Percentiles rank a stretch among this genome's conserved stretches.
These are phyloP conservation scores for Excoecaria cochinchinensis DNA, from an alignment of 345 rosid species.

Conservation along the genomic window DNA sequence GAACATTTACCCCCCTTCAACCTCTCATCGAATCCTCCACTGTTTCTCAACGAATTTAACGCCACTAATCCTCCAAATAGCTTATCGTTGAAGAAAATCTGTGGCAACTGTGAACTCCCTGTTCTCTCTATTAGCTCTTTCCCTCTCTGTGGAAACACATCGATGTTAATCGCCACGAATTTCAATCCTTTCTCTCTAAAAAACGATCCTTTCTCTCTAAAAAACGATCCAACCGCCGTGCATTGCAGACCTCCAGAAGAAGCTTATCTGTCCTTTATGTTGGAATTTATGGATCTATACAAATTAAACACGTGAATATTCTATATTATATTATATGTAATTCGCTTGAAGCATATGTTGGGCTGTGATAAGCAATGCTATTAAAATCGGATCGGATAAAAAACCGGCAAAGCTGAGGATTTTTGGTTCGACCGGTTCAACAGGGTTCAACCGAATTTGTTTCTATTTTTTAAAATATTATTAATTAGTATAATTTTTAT, in stretches of 20 bases:
- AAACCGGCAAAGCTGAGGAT: no score
- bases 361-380: no score
- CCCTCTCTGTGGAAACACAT: conserved; percentile 60
- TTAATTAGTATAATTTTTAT: no score
- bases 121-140: conserved; percentile 63
- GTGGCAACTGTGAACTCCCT: conserved; percentile 67
- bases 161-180: conserved; percentile 81
- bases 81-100: conserved; percentile 82
- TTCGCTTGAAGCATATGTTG: no score
- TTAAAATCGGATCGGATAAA: no score
- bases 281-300: no score
- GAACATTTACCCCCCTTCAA: conserved; percentile 56
- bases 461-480: no score
- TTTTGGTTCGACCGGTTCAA: no score
- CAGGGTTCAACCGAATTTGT: no score
- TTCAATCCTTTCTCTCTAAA: conserved; percentile 51
- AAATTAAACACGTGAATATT: no score
- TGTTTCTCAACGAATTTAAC: conserved; percentile 71
- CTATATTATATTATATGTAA: no score
- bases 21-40: conserved; percentile 56
- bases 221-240: conserved; percentile 72
- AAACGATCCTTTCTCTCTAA: no score
- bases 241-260: conserved; percentile 81
- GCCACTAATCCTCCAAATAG: conserved; percentile 77
- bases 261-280: conserved; percentile 56